Conservation (phyloP, 176 grass and related monocot genomes). For the Lolium rigidum region DNA sequence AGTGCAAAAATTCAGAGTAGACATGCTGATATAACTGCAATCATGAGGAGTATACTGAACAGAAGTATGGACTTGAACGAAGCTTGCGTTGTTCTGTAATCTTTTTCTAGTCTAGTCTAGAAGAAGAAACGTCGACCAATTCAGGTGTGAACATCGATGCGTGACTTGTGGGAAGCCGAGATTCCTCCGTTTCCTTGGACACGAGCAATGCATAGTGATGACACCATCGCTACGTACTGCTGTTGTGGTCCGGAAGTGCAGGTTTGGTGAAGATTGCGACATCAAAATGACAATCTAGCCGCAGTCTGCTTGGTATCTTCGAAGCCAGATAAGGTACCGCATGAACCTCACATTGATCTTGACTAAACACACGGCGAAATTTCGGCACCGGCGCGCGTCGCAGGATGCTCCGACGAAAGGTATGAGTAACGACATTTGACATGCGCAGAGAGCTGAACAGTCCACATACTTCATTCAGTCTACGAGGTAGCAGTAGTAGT, state of each 20-base stretch:
- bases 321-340: background rate
- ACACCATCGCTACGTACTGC: background rate
- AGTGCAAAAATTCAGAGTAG: background rate
- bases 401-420: background rate
- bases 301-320: slow-evolving; percentile 26
- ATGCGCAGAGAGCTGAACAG: too few relatives aligned
- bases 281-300: background rate
- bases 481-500: background rate
- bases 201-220: background rate
- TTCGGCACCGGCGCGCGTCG: background rate
- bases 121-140: background rate
- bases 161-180: slow-evolving; percentile 18
- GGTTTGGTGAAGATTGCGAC: slow-evolving; percentile 31
- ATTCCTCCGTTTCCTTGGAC: slow-evolving; percentile 7
- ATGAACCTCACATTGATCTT: background rate
- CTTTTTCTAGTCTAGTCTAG: background rate
- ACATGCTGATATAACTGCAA: background rate
- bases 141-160: slow-evolving; percentile 28
- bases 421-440: background rate
- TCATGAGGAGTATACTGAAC: background rate
- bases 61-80: background rate
- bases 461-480: too few relatives aligned
- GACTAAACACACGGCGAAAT: background rate
- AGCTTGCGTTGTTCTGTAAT: too few relatives aligned
- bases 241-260: background rate